Percentiles rank a stretch among this genome's conserved stretches.
Evolutionary conservation across 306 rosid genomes (phyloP).

Genomic region (Pterocarpus santalinus): DNA sequence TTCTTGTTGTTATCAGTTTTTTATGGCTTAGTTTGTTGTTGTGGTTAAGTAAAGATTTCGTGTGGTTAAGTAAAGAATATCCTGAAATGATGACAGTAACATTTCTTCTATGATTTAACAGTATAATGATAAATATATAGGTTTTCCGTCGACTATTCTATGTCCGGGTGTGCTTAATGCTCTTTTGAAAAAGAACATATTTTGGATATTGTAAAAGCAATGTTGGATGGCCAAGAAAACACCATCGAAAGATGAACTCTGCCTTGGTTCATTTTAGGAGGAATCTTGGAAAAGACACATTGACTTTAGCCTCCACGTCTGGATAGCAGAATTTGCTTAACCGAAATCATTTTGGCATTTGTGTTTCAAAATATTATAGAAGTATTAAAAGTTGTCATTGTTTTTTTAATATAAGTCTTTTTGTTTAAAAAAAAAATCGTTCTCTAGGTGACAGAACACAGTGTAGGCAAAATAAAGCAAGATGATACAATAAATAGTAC

Average conservation of each 20-base stretch:
- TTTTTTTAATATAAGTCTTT: not conserved
- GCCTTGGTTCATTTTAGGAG: constrained; percentile 9
- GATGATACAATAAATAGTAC: not conserved
- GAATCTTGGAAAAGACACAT: not conserved
- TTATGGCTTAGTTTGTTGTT: not conserved
- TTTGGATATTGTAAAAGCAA: not conserved
- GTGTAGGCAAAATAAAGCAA: constrained; percentile 1
- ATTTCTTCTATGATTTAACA: not conserved
- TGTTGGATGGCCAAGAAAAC: not conserved
- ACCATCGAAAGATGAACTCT: constrained; percentile 13
- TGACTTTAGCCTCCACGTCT: not conserved
- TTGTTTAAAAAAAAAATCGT: not conserved
- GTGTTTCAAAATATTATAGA: constrained; percentile 1
- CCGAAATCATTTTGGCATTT: constrained; percentile 11
- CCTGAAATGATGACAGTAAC: constrained; percentile 11
- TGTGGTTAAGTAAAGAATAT: not conserved
- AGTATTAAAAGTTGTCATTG: not conserved
- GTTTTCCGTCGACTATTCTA: not conserved
- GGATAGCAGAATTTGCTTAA: constrained; percentile 16
- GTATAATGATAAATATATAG: not conserved
- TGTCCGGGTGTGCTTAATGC: constrained; percentile 10
- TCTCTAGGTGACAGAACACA: not conserved
- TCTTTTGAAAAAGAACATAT: not conserved
- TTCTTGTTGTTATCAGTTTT: not conserved
- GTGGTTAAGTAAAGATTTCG: not conserved